A percentile compares a stretch with the other conserved stretches of the same genome.
Conservation (phyloP, 2,329 filamentous ascomycete species). For the Pseudodiploospora longispora region DNA sequence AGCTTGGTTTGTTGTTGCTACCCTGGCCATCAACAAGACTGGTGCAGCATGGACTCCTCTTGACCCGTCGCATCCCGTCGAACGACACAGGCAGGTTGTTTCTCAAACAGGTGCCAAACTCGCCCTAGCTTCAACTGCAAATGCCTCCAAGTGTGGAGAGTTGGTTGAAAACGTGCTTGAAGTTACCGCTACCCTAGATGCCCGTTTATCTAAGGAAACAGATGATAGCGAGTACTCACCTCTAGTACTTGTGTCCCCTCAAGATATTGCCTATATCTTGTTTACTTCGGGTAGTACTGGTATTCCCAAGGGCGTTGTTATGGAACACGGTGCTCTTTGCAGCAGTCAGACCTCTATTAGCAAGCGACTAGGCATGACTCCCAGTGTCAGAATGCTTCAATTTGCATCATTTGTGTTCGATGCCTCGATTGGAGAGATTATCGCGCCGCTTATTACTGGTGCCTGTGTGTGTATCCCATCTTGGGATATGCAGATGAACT, state of each 20-base stretch:
- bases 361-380: conserved; percentile 1
- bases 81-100: conserved; percentile 8
- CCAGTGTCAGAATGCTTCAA: conserved; percentile 7
- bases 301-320: no score
- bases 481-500: conserved; percentile 5
- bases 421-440: conserved; percentile 6
- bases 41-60: conserved; percentile 7
- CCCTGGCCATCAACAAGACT: conserved; percentile 6
- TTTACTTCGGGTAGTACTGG: no score
- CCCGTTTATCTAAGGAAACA: conserved; percentile 28
- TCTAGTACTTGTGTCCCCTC: not conserved
- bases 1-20: conserved; percentile 3
- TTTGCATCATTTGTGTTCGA: conserved; percentile 11
- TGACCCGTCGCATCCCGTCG: conserved; percentile 5
- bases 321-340: no score
- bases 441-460: conserved; percentile 2
- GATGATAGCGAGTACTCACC: conserved; percentile 13
- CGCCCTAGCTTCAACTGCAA: conserved; percentile 3
- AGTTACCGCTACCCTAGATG: no score
- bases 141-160: not conserved
- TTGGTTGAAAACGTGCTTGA: no score
- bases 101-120: conserved; percentile 4
- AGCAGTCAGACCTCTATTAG: not conserved
- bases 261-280: not conserved
- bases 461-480: conserved; percentile 7